Percentiles rank a stretch among this genome's conserved stretches.
Evolutionary conservation across 2,329 filamentous ascomycete genomes (phyloP).

Genomic region (Alternaria sp.): DNA sequence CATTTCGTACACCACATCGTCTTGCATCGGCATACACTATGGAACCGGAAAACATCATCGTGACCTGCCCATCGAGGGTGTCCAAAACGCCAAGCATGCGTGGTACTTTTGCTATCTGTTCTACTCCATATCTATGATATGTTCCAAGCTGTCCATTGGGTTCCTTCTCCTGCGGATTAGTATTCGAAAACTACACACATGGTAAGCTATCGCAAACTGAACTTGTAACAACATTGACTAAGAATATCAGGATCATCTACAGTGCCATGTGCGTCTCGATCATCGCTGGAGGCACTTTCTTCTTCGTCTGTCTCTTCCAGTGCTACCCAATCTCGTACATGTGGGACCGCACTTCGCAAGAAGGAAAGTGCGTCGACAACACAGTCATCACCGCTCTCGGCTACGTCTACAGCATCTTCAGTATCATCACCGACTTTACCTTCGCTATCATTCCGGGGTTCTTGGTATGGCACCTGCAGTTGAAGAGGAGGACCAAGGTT

Average conservation of each 20-base stretch:
- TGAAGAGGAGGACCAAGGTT: conserved; percentile 58
- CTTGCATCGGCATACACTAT: conserved; percentile 35
- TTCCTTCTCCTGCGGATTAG: conserved; percentile 42
- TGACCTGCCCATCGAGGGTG: conserved; percentile 26
- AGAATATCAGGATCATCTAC: conserved; percentile 41
- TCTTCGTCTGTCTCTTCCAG: conserved; percentile 59
- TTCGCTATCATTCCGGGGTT: conserved; percentile 58
- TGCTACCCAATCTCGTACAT: conserved; percentile 59
- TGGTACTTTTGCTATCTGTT: conserved; percentile 46
- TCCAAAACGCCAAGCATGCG: conserved; percentile 33
- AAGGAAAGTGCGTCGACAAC: conserved; percentile 52
- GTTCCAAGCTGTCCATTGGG: conserved; percentile 43
- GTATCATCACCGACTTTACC: conserved; percentile 56
- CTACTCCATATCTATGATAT: conserved; percentile 41
- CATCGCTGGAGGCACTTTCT: conserved; percentile 48
- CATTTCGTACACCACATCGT: conserved; percentile 31
- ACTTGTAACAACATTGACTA: not conserved
- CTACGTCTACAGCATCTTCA: conserved; percentile 56
- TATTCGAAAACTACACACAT: conserved; percentile 36
- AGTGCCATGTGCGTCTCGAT: conserved; percentile 45
- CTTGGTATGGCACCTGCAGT: conserved; percentile 58
- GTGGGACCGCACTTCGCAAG: conserved; percentile 50
- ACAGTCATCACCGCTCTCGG: conserved; percentile 51
- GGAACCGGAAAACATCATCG: conserved; percentile 39
- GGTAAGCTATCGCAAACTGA: not conserved